A percentile compares a stretch with the other conserved stretches of the same genome.
Evolutionary conservation across 495 filamentous ascomycete genomes (phyloP).

Genomic region (Pseudotulostoma volvatum): DNA sequence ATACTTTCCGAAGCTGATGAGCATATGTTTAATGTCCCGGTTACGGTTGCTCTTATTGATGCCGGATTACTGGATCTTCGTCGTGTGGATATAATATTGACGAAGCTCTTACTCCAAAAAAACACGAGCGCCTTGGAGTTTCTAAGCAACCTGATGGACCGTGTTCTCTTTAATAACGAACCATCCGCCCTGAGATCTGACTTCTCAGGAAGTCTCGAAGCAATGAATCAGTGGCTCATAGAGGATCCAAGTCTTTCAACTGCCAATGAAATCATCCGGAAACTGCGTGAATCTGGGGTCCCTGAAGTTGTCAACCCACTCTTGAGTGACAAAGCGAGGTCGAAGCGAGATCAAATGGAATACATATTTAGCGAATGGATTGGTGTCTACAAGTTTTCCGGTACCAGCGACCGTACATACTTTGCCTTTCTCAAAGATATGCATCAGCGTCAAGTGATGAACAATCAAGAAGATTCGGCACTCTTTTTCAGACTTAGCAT

Average conservation of each 20-base stretch:
- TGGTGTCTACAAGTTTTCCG: conserved; percentile 56
- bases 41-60: conserved; percentile 63
- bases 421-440: conserved; percentile 74
- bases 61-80: conserved; percentile 58
- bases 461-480: conserved; percentile 52
- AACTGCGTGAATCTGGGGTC: conserved; percentile 47
- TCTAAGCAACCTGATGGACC: conserved; percentile 56
- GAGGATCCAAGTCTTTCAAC: conserved; percentile 51
- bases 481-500: conserved; percentile 70
- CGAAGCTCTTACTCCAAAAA: conserved; percentile 50
- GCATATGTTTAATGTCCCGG: conserved; percentile 60
- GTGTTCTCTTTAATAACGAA: conserved; percentile 57
- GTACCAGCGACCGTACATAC: conserved; percentile 51
- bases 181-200: conserved; percentile 67
- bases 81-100: conserved; percentile 60
- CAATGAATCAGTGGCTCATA: conserved; percentile 63
- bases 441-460: conserved; percentile 52
- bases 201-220: conserved; percentile 67
- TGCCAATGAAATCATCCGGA: conserved; percentile 53
- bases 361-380: conserved; percentile 95
- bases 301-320: conserved; percentile 32
- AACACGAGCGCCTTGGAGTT: conserved; percentile 57
- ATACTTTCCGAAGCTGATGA: conserved; percentile 50
- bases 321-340: conserved; percentile 31
- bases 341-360: conserved; percentile 66